Conservation (phyloP, 2,329 filamentous ascomycete genomes). For the Xylariaceae sp. region DNA sequence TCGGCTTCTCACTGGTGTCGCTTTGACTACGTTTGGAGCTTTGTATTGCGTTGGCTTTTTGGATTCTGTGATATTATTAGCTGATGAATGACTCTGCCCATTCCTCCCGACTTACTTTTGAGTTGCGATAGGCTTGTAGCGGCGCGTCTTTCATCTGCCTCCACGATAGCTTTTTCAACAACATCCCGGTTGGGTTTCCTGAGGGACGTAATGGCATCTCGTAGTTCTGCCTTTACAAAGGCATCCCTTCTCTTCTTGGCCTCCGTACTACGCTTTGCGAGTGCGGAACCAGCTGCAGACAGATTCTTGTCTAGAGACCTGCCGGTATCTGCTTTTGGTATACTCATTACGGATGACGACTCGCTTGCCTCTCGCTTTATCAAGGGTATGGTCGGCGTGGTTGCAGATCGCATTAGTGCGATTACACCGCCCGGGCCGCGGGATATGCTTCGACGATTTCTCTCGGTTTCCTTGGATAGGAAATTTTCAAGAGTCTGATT, state of each 20-base stretch:
- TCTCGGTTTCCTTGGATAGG: constrained; percentile 50
- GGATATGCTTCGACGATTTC: constrained; percentile 49
- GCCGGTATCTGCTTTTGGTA: constrained; percentile 39
- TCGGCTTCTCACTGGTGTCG: constrained; percentile 50
- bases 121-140: constrained; percentile 41
- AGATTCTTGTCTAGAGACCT: constrained; percentile 41
- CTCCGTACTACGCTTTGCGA: constrained; percentile 48
- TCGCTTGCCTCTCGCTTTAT: constrained; percentile 68
- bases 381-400: constrained; percentile 56
- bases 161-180: constrained; percentile 60
- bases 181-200: constrained; percentile 71
- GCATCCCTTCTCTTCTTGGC: constrained; percentile 60
- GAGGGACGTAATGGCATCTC: constrained; percentile 66
- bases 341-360: constrained; percentile 44
- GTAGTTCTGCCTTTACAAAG: constrained; percentile 62
- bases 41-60: constrained; percentile 44
- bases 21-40: constrained; percentile 46
- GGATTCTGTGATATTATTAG: constrained; percentile 41
- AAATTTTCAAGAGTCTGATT: constrained; percentile 56
- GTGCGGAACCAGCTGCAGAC: constrained; percentile 34
- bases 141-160: constrained; percentile 59
- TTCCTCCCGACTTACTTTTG: constrained; percentile 41
- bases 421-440: constrained; percentile 53
- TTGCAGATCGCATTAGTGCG: constrained; percentile 63
- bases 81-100: background rate